Evolutionary conservation across 257 asterid genomes (phyloP).

Genomic region (Nicotiana tomentosiformis): DNA sequence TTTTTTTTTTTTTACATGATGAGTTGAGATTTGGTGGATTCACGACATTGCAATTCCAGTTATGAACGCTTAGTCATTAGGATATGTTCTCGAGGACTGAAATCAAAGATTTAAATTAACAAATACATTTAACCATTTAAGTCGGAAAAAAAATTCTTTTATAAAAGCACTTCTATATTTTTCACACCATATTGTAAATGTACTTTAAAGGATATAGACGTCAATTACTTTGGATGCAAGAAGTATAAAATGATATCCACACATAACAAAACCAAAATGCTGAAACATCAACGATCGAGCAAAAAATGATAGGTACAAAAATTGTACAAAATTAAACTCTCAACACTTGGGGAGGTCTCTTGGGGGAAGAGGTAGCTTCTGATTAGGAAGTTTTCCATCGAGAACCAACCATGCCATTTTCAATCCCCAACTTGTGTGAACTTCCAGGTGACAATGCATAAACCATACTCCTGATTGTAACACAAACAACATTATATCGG

Average conservation of each 20-base stretch:
- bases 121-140: not conserved
- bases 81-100: too few species aligned
- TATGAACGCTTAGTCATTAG: too few species aligned
- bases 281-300: too few species aligned
- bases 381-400: constrained; percentile 53
- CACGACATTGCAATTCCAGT: too few species aligned
- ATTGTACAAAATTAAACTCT: not conserved
- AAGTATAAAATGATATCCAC: too few species aligned
- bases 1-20: too few species aligned
- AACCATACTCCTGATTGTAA: not conserved
- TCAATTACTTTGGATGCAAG: not conserved
- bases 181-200: not conserved
- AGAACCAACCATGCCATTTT: constrained; percentile 66
- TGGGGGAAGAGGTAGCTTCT: constrained; percentile 57
- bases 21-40: too few species aligned
- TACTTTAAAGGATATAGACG: not conserved
- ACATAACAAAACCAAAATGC: too few species aligned
- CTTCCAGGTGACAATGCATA: constrained; percentile 5
- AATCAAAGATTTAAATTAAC: not conserved
- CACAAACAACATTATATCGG: not conserved
- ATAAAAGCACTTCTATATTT: not conserved
- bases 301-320: not conserved
- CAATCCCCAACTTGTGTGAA: constrained; percentile 13
- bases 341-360: constrained; percentile 56
- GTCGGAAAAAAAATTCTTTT: too few species aligned